Evolutionary conservation across 192 early-diverging fungal genomes (phyloP).

Genomic region (Kappamyces sp.): DNA sequence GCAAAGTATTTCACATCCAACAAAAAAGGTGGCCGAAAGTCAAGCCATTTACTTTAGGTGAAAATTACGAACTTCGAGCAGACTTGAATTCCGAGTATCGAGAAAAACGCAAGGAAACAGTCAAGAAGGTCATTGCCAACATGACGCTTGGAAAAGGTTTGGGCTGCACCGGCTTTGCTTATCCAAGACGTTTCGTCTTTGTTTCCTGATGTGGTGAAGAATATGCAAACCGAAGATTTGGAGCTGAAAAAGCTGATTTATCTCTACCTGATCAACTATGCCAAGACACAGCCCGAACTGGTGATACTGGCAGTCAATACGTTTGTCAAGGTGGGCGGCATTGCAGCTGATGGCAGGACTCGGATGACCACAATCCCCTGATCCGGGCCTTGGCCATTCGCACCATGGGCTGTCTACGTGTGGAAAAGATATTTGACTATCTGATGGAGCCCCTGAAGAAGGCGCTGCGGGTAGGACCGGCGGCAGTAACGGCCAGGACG

Average conservation of each 20-base stretch:
- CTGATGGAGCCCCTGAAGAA: slow-evolving; percentile 87
- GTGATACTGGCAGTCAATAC: slow-evolving; percentile 96
- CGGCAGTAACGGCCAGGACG: slow-evolving; percentile 48
- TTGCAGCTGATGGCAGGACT: slow-evolving; percentile 58
- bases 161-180: too few relatives aligned
- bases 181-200: slow-evolving; percentile 75
- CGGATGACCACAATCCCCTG: slow-evolving; percentile 89
- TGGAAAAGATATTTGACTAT: slow-evolving; percentile 91
- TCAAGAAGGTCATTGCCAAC: slow-evolving; percentile 98
- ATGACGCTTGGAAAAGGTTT: slow-evolving; percentile 93
- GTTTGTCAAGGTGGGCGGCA: slow-evolving; percentile 79
- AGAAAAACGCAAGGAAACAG: slow-evolving; percentile 91
- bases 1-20: slow-evolving; percentile 70
- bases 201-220: slow-evolving; percentile 96
- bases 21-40: slow-evolving; percentile 55
- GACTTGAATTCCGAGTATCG: slow-evolving; percentile 97
- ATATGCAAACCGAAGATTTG: slow-evolving; percentile 98
- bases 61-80: slow-evolving; percentile 95
- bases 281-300: slow-evolving; percentile 91
- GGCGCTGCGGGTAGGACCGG: slow-evolving; percentile 54
- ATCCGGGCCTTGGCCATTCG: slow-evolving; percentile 94
- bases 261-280: slow-evolving; percentile 97
- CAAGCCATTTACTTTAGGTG: slow-evolving; percentile 47
- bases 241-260: slow-evolving; percentile 98
- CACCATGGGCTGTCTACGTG: slow-evolving; percentile 96